Evolutionary conservation across 805 yeast species (phyloP).

Genomic region (Sugiyamaella americana): DNA sequence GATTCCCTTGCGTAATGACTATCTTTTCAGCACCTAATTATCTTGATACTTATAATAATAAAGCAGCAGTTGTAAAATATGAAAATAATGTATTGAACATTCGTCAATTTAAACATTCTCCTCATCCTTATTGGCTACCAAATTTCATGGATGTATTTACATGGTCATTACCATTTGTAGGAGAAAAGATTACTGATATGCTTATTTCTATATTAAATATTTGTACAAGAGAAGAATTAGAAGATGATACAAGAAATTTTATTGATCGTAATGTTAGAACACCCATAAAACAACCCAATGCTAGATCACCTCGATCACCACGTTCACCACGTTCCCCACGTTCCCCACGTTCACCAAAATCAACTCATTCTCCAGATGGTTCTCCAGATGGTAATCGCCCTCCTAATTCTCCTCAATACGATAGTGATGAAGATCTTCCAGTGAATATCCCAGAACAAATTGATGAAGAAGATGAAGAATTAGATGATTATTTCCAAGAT

Average conservation of each 20-base stretch:
- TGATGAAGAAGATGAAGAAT: slow-evolving; percentile 23
- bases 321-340: neutral
- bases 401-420: neutral
- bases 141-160: slow-evolving; percentile 96
- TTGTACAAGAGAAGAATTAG: slow-evolving; percentile 92
- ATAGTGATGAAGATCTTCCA: slow-evolving; percentile 7
- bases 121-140: slow-evolving; percentile 96
- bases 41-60: slow-evolving; percentile 84
- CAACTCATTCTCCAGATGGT: slow-evolving; percentile 10
- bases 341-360: neutral
- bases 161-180: slow-evolving; percentile 97
- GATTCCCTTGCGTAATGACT: slow-evolving; percentile 85
- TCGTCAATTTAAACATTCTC: slow-evolving; percentile 84
- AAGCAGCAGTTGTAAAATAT: slow-evolving; percentile 90
- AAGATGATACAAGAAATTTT: slow-evolving; percentile 41
- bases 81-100: slow-evolving; percentile 91
- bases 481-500: slow-evolving; percentile 10
- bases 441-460: neutral
- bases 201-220: slow-evolving; percentile 82
- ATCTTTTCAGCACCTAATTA: slow-evolving; percentile 95
- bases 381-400: slow-evolving; percentile 9
- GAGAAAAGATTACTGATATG: slow-evolving; percentile 93
- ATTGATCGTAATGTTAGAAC: slow-evolving; percentile 1
- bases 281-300: too few species aligned
- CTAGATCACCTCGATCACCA: slow-evolving; percentile 3